Conservation (phyloP, 148 eudicot species). For the Suaeda aralocaspica region DNA sequence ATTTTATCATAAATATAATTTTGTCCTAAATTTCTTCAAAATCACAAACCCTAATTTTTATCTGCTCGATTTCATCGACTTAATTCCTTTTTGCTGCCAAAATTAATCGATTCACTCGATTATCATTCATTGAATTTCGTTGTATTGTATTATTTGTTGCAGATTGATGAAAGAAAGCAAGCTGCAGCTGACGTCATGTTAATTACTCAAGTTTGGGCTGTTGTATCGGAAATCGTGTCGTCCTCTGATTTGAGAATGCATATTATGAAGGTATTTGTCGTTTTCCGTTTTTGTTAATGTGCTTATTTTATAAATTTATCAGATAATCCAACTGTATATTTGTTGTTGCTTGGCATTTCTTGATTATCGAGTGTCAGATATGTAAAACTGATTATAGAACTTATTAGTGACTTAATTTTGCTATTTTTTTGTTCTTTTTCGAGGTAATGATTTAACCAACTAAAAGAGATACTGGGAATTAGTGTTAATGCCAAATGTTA, state of each 20-base stretch:
- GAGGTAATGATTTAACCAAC: too few species aligned
- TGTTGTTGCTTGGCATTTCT: neutral
- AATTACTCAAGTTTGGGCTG: conserved; percentile 65
- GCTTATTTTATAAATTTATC: neutral
- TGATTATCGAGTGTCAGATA: neutral
- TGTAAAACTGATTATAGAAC: too few species aligned
- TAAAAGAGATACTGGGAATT: too few species aligned
- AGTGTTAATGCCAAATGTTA: too few species aligned
- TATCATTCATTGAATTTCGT: neutral
- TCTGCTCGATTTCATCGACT: neutral
- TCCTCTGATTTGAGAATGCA: conserved; percentile 78
- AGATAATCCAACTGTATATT: neutral
- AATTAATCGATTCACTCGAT: neutral
- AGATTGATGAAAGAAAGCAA: conserved; percentile 78
- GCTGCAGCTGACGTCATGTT: conserved; percentile 87
- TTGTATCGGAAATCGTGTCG: conserved; percentile 75
- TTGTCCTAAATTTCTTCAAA: neutral
- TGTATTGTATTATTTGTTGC: conserved; percentile 2
- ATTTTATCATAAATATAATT: too few species aligned
- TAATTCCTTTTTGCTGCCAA: neutral
- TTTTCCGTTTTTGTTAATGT: neutral
- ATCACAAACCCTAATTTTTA: conserved; percentile 16
- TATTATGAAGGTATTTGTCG: conserved; percentile 67
- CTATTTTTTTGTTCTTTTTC: too few species aligned
- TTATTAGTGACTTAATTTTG: too few species aligned